Evolutionary conservation across 495 filamentous ascomycete genomes (phyloP).

Genomic region (Xylaria longipes): DNA sequence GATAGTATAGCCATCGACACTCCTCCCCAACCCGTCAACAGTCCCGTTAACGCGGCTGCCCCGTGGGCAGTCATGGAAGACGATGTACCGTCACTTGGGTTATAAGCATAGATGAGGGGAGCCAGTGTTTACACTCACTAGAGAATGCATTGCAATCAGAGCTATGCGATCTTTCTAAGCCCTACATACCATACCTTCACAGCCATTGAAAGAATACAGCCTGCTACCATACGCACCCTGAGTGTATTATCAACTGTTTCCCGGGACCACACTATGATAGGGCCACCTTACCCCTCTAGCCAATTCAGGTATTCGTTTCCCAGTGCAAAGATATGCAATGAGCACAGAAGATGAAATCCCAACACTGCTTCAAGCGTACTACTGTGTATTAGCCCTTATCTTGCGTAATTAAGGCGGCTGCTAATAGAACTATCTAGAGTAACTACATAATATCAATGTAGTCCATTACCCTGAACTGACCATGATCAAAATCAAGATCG

Average conservation of each 20-base stretch:
- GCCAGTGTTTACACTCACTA: background rate
- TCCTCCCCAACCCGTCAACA: constrained; percentile 25
- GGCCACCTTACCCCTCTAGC: background rate
- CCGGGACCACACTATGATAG: background rate
- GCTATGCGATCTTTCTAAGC: background rate
- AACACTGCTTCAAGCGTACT: background rate
- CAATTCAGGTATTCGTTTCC: background rate
- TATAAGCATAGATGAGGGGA: constrained; percentile 2
- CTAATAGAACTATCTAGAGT: background rate
- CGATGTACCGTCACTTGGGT: background rate
- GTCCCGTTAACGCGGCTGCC: constrained; percentile 15
- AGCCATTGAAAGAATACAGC: background rate
- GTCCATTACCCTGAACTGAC: background rate
- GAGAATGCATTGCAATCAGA: constrained; percentile 5
- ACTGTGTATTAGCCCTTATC: background rate
- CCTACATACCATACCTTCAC: background rate
- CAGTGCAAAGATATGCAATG: background rate
- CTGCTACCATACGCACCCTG: background rate
- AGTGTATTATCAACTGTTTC: background rate
- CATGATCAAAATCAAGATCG: too few relatives aligned
- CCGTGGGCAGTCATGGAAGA: constrained; percentile 12
- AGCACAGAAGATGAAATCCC: background rate
- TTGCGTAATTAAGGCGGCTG: background rate
- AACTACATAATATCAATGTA: background rate
- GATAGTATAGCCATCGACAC: constrained; percentile 25